Evolutionary conservation across 495 filamentous ascomycete genomes (phyloP).

Genomic region (Lentithecium fluviatile): DNA sequence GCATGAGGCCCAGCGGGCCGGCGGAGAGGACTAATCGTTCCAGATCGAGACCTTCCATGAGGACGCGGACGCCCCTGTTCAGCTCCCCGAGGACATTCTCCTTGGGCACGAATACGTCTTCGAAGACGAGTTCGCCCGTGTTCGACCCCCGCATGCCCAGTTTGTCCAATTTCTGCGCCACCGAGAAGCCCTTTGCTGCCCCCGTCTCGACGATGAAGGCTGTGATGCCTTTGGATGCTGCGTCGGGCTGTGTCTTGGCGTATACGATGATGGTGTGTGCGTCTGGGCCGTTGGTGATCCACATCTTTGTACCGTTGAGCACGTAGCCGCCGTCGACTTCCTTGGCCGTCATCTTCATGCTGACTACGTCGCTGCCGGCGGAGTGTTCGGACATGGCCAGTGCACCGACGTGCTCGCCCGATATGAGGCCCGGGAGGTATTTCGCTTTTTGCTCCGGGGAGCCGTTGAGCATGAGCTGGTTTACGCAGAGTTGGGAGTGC

Average conservation of each 20-base stretch:
- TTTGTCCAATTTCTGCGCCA: conserved; percentile 91
- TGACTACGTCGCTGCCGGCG: conserved; percentile 89
- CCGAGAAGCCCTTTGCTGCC: conserved; percentile 70
- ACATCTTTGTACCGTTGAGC: conserved; percentile 95
- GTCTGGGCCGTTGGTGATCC: conserved; percentile 98
- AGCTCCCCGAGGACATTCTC: conserved; percentile 77
- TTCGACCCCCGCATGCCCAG: conserved; percentile 97
- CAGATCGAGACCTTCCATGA: conserved; percentile 96
- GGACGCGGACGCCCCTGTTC: conserved; percentile 79
- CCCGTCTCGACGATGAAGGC: conserved; percentile 83
- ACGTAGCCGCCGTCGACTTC: conserved; percentile 80
- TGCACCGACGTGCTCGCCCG: conserved; percentile 80
- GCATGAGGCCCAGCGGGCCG: conserved; percentile 92
- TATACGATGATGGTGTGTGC: conserved; percentile 89
- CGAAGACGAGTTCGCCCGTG: conserved; percentile 92
- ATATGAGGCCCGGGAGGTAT: conserved; percentile 78
- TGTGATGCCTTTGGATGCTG: conserved; percentile 86
- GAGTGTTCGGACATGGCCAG: conserved; percentile 94
- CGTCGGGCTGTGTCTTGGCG: conserved; percentile 84
- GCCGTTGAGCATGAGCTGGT: conserved; percentile 94
- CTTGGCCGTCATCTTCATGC: conserved; percentile 85
- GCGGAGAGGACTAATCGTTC: conserved; percentile 91
- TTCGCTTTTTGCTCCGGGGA: conserved; percentile 70
- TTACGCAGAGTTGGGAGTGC: conserved; percentile 94
- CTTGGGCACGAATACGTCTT: conserved; percentile 83